These are phyloP conservation scores for Fusarium euwallaceae DNA, from an alignment of 2,329 filamentous ascomycete genomes.

Conservation along the genomic window DNA sequence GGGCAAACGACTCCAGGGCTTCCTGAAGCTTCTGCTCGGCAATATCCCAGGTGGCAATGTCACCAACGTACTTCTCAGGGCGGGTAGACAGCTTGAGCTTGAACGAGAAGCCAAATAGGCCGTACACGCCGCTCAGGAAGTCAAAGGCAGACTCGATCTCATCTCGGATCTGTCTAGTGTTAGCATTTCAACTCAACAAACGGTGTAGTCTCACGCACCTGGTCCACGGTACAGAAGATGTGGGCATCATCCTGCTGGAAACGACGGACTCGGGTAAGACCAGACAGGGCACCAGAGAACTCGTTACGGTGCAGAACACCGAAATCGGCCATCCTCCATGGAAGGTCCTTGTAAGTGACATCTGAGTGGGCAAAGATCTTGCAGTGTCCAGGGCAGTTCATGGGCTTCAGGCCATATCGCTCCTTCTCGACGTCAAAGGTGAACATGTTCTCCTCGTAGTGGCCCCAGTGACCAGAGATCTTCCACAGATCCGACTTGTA, in stretches of 20 bases:
- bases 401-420: conserved; percentile 83
- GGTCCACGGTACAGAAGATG: conserved; percentile 80
- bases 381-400: conserved; percentile 98
- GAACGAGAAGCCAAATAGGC: conserved; percentile 77
- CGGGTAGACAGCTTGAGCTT: conserved; percentile 95
- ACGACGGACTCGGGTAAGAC: conserved; percentile 90
- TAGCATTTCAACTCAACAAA: not conserved
- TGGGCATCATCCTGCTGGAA: conserved; percentile 98
- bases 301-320: conserved; percentile 96
- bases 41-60: conserved; percentile 87
- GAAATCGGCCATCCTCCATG: conserved; percentile 94
- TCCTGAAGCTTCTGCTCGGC: conserved; percentile 86
- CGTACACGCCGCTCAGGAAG: conserved; percentile 81
- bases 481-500: conserved; percentile 96
- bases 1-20: conserved; percentile 83
- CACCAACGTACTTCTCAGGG: conserved; percentile 88
- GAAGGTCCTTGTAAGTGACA: conserved; percentile 86
- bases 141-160: conserved; percentile 85
- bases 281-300: conserved; percentile 89
- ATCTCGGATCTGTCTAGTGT: conserved; percentile 51
- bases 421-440: conserved; percentile 83
- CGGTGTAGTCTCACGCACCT: conserved; percentile 43
- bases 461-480: conserved; percentile 91
- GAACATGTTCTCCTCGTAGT: conserved; percentile 91
- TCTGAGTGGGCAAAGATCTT: conserved; percentile 87